Evolutionary conservation across 352 stramenopile genomes (phyloP).

Genomic region (Globisporangium mamillatum): DNA sequence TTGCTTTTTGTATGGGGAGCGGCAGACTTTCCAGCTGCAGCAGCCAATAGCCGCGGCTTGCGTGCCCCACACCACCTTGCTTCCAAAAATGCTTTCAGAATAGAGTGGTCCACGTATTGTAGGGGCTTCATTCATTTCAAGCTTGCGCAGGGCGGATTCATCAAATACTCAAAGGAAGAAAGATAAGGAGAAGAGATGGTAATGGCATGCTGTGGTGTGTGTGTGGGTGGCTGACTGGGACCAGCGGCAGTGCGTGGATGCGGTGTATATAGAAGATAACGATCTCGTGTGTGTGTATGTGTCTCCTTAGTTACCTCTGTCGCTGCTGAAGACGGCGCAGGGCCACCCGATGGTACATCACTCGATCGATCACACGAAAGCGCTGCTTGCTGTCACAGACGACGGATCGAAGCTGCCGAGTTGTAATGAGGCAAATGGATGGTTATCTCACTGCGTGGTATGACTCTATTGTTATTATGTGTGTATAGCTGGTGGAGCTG

Average conservation of each 20-base stretch:
- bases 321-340: slow-evolving; percentile 94
- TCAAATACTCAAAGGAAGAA: not conserved
- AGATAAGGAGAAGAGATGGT: slow-evolving; percentile 3
- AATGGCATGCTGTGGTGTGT: not conserved
- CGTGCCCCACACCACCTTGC: slow-evolving; percentile 5
- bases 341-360: slow-evolving; percentile 89
- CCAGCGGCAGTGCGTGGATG: not conserved
- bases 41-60: not conserved
- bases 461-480: not conserved
- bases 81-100: not conserved
- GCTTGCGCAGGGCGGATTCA: not conserved
- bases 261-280: not conserved
- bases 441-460: not conserved
- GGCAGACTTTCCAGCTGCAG: not conserved
- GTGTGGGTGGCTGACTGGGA: not conserved
- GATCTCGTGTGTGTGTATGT: slow-evolving; percentile 25
- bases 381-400: not conserved
- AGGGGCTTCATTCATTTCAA: not conserved
- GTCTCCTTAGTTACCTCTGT: slow-evolving; percentile 89
- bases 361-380: not conserved
- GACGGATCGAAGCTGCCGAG: not conserved
- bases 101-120: slow-evolving; percentile 1
- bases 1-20: slow-evolving; percentile 2
- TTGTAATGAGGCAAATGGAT: not conserved
- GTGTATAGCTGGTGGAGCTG: slow-evolving; percentile 93